phyloP scores from a whole-genome alignment of 768 basidiomycete species.

The Termitomyces sp. region DNA sequence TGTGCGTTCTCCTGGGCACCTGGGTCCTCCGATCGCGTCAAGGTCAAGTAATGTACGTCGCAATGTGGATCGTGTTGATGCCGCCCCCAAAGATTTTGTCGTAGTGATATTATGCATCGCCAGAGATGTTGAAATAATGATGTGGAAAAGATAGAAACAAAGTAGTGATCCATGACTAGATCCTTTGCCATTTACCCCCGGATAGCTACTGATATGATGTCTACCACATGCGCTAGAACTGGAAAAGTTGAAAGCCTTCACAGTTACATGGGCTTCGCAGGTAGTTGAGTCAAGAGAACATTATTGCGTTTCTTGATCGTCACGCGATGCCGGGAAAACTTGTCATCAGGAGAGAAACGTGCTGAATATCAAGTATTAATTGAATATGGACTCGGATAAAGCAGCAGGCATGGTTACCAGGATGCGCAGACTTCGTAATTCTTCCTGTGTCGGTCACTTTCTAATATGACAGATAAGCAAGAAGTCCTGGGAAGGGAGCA shows the following conservation, averaged over 20 bases:
- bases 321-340: slow-evolving; percentile 96
- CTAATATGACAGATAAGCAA: slow-evolving; percentile 32
- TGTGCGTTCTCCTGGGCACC: no score
- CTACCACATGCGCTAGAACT: neutral
- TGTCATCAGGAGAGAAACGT: slow-evolving; percentile 98
- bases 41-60: neutral
- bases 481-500: neutral
- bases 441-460: slow-evolving; percentile 80
- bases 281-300: slow-evolving; percentile 85
- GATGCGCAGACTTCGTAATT: slow-evolving; percentile 94
- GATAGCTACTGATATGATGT: neutral
- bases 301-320: slow-evolving; percentile 93
- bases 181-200: neutral
- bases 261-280: slow-evolving; percentile 77
- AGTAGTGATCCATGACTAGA: neutral
- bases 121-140: neutral
- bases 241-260: neutral
- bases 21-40: neutral
- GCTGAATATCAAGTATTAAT: slow-evolving; percentile 40
- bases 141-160: slow-evolving; percentile 5
- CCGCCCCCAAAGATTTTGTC: neutral
- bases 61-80: no score
- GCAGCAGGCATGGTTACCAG: slow-evolving; percentile 51
- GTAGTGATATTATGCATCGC: neutral
- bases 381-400: slow-evolving; percentile 1